Evolutionary conservation across 768 basidiomycete species (phyloP).

Genomic region (Leccinum pellstonianum): DNA sequence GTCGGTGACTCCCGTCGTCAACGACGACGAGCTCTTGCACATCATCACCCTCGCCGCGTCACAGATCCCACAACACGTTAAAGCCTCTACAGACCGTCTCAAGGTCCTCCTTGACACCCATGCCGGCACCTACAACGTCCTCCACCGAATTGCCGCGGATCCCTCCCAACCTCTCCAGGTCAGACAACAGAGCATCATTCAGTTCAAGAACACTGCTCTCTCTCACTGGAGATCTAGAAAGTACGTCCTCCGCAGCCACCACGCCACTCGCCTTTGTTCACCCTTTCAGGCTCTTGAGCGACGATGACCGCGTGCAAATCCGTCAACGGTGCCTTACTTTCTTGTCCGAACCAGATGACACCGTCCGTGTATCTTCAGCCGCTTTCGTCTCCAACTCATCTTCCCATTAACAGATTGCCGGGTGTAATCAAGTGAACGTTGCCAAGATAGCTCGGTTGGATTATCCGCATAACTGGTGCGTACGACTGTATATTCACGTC

Average conservation of each 20-base stretch:
- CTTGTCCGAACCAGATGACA: conserved; percentile 75
- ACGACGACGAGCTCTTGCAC: conserved; percentile 63
- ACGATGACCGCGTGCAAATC: conserved; percentile 66
- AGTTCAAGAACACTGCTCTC: conserved; percentile 80
- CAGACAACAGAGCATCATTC: conserved; percentile 81
- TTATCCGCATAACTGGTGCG: conserved; percentile 71
- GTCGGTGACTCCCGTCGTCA: conserved; percentile 38
- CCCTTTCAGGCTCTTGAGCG: conserved; percentile 56
- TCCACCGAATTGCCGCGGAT: conserved; percentile 72
- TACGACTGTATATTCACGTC: conserved; percentile 1
- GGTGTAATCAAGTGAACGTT: conserved; percentile 73
- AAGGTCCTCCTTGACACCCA: conserved; percentile 61
- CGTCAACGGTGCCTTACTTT: conserved; percentile 63
- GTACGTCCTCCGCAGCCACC: conserved; percentile 38
- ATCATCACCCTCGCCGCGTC: conserved; percentile 69
- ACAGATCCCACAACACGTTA: conserved; percentile 55
- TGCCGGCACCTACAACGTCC: conserved; percentile 66
- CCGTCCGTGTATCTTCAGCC: conserved; percentile 43
- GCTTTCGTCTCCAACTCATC: conserved; percentile 2
- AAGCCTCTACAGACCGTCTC: conserved; percentile 55
- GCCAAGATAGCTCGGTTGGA: conserved; percentile 78
- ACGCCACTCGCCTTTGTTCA: conserved; percentile 10
- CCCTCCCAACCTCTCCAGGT: conserved; percentile 58
- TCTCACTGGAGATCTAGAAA: conserved; percentile 77
- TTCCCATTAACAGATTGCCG: conserved; percentile 51